Evolutionary conservation across 2,329 filamentous ascomycete genomes (phyloP), one percentile per base, ranked within the genome.

Genomic region (Bipolaris sorokiniana): DNA sequence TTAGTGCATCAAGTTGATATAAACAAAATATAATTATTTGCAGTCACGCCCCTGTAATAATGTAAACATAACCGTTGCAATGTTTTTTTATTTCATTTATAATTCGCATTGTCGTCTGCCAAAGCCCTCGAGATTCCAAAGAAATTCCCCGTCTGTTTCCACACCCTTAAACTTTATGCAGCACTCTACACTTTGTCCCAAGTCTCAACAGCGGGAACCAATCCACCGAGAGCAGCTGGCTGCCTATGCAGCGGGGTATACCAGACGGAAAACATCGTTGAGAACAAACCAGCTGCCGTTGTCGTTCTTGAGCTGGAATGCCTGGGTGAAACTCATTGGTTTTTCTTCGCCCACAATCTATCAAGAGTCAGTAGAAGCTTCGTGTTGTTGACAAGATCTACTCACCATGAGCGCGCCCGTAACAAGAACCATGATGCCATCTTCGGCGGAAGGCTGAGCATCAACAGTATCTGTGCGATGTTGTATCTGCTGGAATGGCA

Each of bases 221-320:
- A 33, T 34, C 38, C 44, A 23, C 20, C 22, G 13, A 28, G 7
- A 6, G 26, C 31, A 37, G 49, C 36, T 38, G 28, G 10, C 42
- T 38, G 48, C 55, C 62, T 76, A 77, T 58, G 72, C 68, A 56
- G 74, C 79, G 44, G 80, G 76, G 79, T 90, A 94, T 68, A 97
- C 86, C 61, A 98, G 86, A 80, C 91, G 91, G 88, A 98, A 98
- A 77, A 98, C 81, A 78, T 98, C 94, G 83, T 98, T 97, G 82
- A 88, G 89, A 76, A 98, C 90, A 77, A 86, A 97, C 79, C 84
- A 87, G 68, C 87, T 89, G 48, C 71, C 66, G 53, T 92, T 89
- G 54, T 93, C 90, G 59, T 87, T 88, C 65, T 87, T 79, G 62
- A 98, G 88, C 79, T 96, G 90, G 86, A 98, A 98, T 54, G 86